phyloP scores from a whole-genome alignment of 116 monocot genomes.

The Zostera marina region DNA sequence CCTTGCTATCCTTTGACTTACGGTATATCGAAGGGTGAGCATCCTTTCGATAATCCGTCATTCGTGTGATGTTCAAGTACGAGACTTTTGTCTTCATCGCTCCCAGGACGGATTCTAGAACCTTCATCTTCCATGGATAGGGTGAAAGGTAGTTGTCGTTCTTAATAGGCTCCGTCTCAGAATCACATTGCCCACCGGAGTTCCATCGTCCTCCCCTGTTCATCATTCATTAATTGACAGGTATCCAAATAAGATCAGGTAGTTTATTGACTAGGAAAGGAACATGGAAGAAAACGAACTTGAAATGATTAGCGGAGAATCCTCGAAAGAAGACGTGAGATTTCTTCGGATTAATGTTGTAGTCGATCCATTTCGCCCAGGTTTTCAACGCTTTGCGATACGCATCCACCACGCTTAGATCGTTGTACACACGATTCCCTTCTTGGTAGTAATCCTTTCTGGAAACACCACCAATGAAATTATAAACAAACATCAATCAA shows the following conservation, averaged over 20 bases:
- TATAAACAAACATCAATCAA: no score
- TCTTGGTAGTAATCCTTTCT: slow-evolving; percentile 96
- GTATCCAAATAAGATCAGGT: background rate
- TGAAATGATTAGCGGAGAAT: slow-evolving; percentile 82
- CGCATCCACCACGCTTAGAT: slow-evolving; percentile 41
- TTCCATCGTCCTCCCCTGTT: slow-evolving; percentile 89
- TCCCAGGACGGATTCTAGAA: slow-evolving; percentile 54
- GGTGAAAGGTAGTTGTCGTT: slow-evolving; percentile 54
- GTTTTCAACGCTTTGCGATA: slow-evolving; percentile 49
- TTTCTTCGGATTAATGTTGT: slow-evolving; percentile 55
- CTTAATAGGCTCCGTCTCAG: slow-evolving; percentile 69
- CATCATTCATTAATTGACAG: background rate
- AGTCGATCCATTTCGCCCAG: slow-evolving; percentile 84
- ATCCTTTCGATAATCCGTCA: slow-evolving; percentile 91
- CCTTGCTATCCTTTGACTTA: slow-evolving; percentile 38
- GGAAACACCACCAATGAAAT: slow-evolving; percentile 6
- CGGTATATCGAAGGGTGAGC: slow-evolving; percentile 83
- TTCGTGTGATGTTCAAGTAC: slow-evolving; percentile 78
- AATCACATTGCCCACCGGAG: slow-evolving; percentile 78
- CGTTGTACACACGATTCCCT: slow-evolving; percentile 56
- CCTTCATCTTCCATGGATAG: slow-evolving; percentile 66
- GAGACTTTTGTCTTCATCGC: slow-evolving; percentile 61
- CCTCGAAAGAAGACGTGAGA: slow-evolving; percentile 72
- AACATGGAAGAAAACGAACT: slow-evolving; percentile 13
- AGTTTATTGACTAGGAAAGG: background rate